phyloP scores from a whole-genome alignment of 2,329 filamentous ascomycete species.

The Fusarium sp. region DNA sequence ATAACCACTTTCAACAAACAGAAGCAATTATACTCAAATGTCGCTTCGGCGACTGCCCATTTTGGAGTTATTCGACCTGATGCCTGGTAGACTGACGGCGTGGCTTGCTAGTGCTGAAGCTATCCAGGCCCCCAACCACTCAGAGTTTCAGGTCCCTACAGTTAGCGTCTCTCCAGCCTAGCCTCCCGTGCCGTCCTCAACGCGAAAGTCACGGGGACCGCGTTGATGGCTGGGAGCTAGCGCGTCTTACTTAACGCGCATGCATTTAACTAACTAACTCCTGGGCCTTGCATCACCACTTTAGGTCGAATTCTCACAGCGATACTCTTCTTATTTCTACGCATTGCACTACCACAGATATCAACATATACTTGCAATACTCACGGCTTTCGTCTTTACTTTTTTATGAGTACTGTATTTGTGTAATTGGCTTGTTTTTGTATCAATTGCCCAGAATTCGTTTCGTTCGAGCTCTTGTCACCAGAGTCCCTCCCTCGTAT shows the following conservation, averaged over 20 bases:
- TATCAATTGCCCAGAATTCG: conserved; percentile 27
- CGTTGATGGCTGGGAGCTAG: conserved; percentile 28
- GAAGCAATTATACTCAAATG: neutral
- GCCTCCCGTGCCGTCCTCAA: neutral
- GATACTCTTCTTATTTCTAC: neutral
- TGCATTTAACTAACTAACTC: conserved; percentile 16
- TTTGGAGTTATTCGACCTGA: neutral
- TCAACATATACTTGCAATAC: neutral
- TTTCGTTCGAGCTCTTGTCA: conserved; percentile 3
- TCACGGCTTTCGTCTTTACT: neutral
- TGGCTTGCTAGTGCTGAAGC: conserved; percentile 24
- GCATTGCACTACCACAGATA: neutral
- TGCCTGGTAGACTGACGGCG: conserved; percentile 16
- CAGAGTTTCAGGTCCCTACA: conserved; percentile 11
- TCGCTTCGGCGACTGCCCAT: conserved; percentile 2
- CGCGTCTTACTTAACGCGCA: conserved; percentile 38
- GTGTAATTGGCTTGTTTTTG: neutral
- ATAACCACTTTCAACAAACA: neutral
- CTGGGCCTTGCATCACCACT: conserved; percentile 30
- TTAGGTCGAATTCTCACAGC: conserved; percentile 15
- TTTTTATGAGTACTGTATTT: neutral
- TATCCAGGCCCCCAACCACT: conserved; percentile 32
- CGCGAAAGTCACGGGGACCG: conserved; percentile 38
- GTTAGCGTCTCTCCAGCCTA: conserved; percentile 1
- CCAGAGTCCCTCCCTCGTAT: conserved; percentile 18